A percentile compares a stretch with the other conserved stretches of the same genome.
phyloP scores from a whole-genome alignment of 2,329 filamentous ascomycete species.

The Diplodia corticola region DNA sequence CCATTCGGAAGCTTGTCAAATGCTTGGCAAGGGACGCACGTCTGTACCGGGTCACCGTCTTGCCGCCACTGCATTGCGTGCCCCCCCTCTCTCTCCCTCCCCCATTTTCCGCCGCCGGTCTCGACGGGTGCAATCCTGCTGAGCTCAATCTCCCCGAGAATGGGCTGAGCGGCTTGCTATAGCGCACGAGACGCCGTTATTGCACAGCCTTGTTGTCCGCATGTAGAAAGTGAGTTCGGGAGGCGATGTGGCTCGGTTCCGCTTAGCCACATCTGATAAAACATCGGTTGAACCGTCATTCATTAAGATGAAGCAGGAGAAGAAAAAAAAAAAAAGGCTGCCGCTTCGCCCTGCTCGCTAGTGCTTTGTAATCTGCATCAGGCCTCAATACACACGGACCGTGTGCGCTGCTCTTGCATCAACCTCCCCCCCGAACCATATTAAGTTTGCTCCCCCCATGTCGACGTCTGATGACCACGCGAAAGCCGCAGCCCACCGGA shows the following conservation, averaged over 20 bases:
- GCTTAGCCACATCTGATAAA: slow-evolving; percentile 11
- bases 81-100: background rate
- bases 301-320: slow-evolving; percentile 6
- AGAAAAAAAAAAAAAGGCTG: background rate
- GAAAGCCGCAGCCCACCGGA: background rate
- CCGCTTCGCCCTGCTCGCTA: background rate
- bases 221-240: background rate
- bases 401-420: background rate
- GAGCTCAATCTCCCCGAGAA: background rate
- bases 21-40: background rate
- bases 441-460: background rate
- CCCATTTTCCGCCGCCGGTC: background rate
- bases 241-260: background rate
- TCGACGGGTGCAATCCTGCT: background rate
- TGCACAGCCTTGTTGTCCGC: background rate
- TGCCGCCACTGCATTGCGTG: background rate
- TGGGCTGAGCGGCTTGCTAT: background rate
- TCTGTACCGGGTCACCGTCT: background rate
- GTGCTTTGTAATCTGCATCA: slow-evolving; percentile 11
- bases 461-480: background rate
- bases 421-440: no score
- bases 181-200: background rate
- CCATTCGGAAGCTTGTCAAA: background rate
- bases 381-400: background rate
- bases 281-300: slow-evolving; percentile 6